phyloP scores from a whole-genome alignment of 306 rosid genomes.

The Biancaea sappan region DNA sequence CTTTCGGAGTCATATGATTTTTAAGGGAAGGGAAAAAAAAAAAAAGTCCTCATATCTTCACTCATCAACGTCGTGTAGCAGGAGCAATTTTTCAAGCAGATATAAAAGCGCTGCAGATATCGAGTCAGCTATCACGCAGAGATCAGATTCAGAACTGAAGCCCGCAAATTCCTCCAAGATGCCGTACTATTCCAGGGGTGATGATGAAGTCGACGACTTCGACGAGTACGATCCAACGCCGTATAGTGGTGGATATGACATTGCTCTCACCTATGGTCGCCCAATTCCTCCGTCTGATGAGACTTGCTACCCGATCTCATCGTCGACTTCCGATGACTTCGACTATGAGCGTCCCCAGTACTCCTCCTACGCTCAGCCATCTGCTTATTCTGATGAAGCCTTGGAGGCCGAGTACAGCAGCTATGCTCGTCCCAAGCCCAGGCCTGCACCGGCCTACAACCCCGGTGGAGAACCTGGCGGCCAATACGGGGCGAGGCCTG shows the following conservation, averaged over 20 bases:
- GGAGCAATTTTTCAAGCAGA: neutral
- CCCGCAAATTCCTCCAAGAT: neutral
- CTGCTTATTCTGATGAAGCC: constrained; percentile 59
- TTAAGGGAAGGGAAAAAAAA: too few species aligned
- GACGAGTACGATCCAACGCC: constrained; percentile 44
- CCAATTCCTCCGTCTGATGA: constrained; percentile 41
- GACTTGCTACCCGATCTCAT: constrained; percentile 52
- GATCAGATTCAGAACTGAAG: neutral
- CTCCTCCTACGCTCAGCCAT: constrained; percentile 48
- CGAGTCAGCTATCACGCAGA: neutral
- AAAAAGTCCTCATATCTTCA: neutral
- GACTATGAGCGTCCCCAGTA: constrained; percentile 70
- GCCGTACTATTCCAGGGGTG: constrained; percentile 11
- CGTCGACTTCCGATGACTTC: constrained; percentile 37
- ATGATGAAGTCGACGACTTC: constrained; percentile 17
- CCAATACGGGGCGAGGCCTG: constrained; percentile 17
- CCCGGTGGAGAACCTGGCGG: constrained; percentile 25
- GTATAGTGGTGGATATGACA: constrained; percentile 45
- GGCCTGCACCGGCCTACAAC: constrained; percentile 13
- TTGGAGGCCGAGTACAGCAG: constrained; percentile 59
- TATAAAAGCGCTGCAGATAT: neutral
- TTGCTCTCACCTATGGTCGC: constrained; percentile 41
- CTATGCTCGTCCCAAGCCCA: constrained; percentile 60
- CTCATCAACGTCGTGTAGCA: neutral
- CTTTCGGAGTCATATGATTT: too few species aligned